Evolutionary conservation across 768 basidiomycete species (phyloP), one percentile per base, ranked within the genome.

Genomic region (Mycena belliarum): DNA sequence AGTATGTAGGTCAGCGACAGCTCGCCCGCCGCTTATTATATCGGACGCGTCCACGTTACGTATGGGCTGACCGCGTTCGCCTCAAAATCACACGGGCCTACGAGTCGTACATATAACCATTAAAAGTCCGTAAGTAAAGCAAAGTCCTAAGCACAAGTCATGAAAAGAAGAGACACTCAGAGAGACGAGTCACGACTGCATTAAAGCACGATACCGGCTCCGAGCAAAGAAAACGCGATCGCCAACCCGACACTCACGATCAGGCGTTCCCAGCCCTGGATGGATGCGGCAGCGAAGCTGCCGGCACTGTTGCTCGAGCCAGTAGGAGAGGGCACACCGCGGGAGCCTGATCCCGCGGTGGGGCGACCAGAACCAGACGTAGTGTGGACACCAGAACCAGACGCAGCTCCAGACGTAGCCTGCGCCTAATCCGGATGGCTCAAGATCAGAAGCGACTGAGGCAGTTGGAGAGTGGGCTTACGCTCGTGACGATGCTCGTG

Each of bases 251-350:
- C 33, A 50, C 66, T 59, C 50, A 69, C 33, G 20, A 65, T 32
- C n/a, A 69, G 6, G 37, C 62, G 63, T 48, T 72, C 67, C 68
- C 66, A 70, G 42, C 62, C 49, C n/a, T 63, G 63, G 16, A 65
- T 48, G 9, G 61, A 26, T 4, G 46, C 16, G 20, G 37, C 25
- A 8, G n/a, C n/a, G 28, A 46, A 41, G 6, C 38, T 18, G 26
- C 38, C 23, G 8, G 47, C 43, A 35, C 38, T 52, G 15, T 20
- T 49, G 14, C 11, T 49, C 12, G 55, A 57, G 20, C 28, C 46
- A 4, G 62, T 56, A 10, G 61, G 43, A 26, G 48, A 37, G 55
- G 67, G 37, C 37, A n/a, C 37, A n/a, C 16, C 37, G 18, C 18
- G 48, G 12, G 43, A 44, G 12, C 14, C 14, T 10, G 25, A n/a